phyloP scores from a whole-genome alignment of 148 eudicot species.

The Suaeda aralocaspica region DNA sequence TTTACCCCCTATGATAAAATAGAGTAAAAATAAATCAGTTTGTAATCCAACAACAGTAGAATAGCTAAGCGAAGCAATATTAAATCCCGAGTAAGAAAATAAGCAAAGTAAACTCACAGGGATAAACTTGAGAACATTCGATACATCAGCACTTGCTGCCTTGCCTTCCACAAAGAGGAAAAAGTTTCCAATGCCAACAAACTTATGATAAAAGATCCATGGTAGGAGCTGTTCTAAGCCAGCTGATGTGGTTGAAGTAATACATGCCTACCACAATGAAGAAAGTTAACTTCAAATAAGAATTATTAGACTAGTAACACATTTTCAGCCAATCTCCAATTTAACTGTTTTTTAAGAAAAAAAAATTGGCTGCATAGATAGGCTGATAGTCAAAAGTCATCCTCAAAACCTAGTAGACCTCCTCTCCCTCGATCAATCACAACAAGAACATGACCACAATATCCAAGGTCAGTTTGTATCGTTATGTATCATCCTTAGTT shows the following conservation, averaged over 20 bases:
- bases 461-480: background rate
- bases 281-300: background rate
- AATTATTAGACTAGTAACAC: background rate
- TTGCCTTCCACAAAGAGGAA: conserved; percentile 68
- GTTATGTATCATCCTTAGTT: background rate
- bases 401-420: background rate
- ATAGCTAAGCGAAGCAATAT: background rate
- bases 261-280: conserved; percentile 43
- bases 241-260: conserved; percentile 80
- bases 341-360: too few species aligned
- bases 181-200: conserved; percentile 52
- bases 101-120: conserved; percentile 42
- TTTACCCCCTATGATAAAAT: conserved; percentile 50
- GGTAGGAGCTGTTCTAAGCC: conserved; percentile 72
- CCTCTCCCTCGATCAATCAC: background rate
- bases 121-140: conserved; percentile 54
- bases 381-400: background rate
- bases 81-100: background rate
- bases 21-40: background rate
- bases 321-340: background rate
- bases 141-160: conserved; percentile 45
- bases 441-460: too few species aligned
- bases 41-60: background rate
- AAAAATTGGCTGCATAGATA: too few species aligned
- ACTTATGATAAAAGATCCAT: conserved; percentile 77